These are phyloP conservation scores for Venturia asperata DNA, from an alignment of 2,329 filamentous ascomycete species.

Conservation along the genomic window DNA sequence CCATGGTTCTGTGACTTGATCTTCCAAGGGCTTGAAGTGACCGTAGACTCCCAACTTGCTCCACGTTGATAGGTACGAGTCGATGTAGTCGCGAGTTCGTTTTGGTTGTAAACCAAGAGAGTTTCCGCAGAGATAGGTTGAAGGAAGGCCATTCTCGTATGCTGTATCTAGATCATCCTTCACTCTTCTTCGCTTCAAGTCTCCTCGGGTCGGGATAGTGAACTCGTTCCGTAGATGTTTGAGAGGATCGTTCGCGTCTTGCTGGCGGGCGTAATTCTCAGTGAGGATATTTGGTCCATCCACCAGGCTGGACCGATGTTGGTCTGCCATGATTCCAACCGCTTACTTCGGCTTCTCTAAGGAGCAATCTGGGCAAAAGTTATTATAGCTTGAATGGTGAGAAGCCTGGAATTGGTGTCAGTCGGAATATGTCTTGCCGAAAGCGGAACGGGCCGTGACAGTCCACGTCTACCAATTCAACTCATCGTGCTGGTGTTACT, in stretches of 20 bases:
- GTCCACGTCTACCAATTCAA: too few relatives aligned
- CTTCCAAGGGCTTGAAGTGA: constrained; percentile 64
- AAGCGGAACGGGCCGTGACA: not conserved
- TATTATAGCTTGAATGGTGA: too few relatives aligned
- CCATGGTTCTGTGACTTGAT: constrained; percentile 64
- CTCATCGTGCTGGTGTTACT: not conserved
- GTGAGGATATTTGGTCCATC: constrained; percentile 12
- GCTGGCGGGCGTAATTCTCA: constrained; percentile 35
- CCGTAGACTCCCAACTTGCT: constrained; percentile 76
- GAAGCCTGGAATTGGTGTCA: too few relatives aligned
- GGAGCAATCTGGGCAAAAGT: too few relatives aligned
- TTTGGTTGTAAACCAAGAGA: constrained; percentile 79
- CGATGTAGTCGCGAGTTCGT: constrained; percentile 56
- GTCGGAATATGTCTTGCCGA: not conserved
- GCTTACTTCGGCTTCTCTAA: not conserved
- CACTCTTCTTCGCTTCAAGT: constrained; percentile 56
- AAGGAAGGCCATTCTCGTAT: constrained; percentile 36
- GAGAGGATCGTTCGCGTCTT: constrained; percentile 58
- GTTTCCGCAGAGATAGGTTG: constrained; percentile 83
- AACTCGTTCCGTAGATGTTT: constrained; percentile 49
- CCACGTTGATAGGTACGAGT: constrained; percentile 75
- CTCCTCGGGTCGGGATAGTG: constrained; percentile 65
- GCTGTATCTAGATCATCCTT: constrained; percentile 23
- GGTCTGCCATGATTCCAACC: not conserved
- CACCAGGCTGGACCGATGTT: not conserved